Percentiles rank a stretch among this genome's conserved stretches.
Evolutionary conservation across 2,329 filamentous ascomycete species (phyloP).

Genomic region (Chaetomiaceae sp.): DNA sequence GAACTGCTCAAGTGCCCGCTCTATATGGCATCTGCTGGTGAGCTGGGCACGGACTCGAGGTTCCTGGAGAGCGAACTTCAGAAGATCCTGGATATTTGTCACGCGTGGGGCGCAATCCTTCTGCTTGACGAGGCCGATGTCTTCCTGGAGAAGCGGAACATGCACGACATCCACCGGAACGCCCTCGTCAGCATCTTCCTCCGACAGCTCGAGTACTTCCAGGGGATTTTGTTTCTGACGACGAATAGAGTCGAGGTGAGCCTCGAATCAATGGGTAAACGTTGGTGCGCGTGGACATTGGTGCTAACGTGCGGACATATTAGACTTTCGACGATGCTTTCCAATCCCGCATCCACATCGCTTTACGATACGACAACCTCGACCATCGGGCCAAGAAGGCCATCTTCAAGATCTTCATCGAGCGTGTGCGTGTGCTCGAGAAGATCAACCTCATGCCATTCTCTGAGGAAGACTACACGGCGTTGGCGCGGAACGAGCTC

Average conservation of each 20-base stretch:
- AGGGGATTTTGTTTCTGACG: conserved; percentile 84
- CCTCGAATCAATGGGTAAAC: too few species aligned
- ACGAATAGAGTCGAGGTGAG: conserved; percentile 73
- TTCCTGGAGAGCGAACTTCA: conserved; percentile 72
- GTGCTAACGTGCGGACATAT: background rate
- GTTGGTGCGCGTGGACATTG: too few species aligned
- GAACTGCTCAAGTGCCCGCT: conserved; percentile 77
- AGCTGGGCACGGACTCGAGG: conserved; percentile 73
- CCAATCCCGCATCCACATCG: conserved; percentile 81
- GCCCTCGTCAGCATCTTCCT: conserved; percentile 84
- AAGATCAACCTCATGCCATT: conserved; percentile 58
- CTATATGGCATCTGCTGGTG: conserved; percentile 78
- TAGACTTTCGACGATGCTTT: conserved; percentile 87
- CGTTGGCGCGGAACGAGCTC: conserved; percentile 61
- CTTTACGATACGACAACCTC: conserved; percentile 73
- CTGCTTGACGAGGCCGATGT: conserved; percentile 83
- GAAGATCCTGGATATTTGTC: conserved; percentile 80
- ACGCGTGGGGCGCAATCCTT: conserved; percentile 80
- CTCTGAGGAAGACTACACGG: conserved; percentile 61
- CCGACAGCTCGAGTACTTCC: conserved; percentile 83
- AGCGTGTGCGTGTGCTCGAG: conserved; percentile 63
- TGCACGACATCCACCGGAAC: conserved; percentile 80
- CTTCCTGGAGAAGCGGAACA: conserved; percentile 76
- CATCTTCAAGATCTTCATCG: conserved; percentile 82
- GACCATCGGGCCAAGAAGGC: conserved; percentile 66